Base-by-base conservation (phyloP, 1,284 basidiomycete species). In the Austroboletus novae-zelandiae region DNA sequence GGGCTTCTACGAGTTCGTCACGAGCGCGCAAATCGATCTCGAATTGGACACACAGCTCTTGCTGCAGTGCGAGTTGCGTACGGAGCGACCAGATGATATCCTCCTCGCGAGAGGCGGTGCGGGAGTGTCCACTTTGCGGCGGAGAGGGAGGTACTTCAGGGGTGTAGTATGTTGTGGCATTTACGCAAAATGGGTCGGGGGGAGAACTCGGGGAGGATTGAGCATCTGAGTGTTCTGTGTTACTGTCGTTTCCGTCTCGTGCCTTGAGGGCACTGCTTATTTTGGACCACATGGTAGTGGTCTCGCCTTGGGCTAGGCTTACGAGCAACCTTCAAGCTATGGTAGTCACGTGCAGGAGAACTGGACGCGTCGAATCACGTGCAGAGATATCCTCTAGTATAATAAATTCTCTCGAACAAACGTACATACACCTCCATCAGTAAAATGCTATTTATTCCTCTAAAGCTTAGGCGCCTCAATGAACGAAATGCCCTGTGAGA, bases 81-180 rank as follows among this genome's bases (percentile, higher is more conserved):
- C 85, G 83, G 35, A 91, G 70, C 1, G 81, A 84, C 62, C 79
- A 81, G 25, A 89, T 86, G 36, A 85, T 63, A 57, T 76, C 81
- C 47, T 88, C 83, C 51, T 87, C 86, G 51, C 80, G 80, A 1
- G 85, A 88, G 0, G 82, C 77, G 50, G 75, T 81, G 18, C 84
- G 77, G 2, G 70, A 68, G 55, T 87, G 86, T 5, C 59, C 60
- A 1, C 57, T 71, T 36, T 72, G 72, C 0, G 84, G 84, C 15
- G 85, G 85, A 0, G 85, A 86, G 0, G 76, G 74, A 0, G 86
- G 84, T 30, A 79, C 79, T 50, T 84, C 84, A 4, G 86, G 81
- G 0, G 83, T 84, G 61, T 87, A 89, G 60, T 88, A 89, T 0
- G 86, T 86, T 23, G 74, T 82, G n/a, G 86, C 84, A 58, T 86